phyloP scores from a whole-genome alignment of 1,284 basidiomycete genomes.

The Amylostereum areolatum region DNA sequence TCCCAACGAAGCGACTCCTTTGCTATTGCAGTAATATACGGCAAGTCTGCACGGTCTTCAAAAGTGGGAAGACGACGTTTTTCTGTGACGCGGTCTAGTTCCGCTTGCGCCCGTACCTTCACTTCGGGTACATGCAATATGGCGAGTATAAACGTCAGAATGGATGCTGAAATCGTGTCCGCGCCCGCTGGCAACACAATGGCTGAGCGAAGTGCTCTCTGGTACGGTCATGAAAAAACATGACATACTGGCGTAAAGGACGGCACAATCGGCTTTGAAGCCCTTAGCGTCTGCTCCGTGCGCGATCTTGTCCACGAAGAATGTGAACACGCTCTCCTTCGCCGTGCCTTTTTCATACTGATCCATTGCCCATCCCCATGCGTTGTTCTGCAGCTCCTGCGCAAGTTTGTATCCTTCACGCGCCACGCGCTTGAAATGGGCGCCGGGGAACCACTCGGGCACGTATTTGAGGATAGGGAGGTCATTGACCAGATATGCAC shows the following conservation, averaged over 20 bases:
- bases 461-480: conserved; percentile 5
- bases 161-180: background rate
- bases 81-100: conserved; percentile 22
- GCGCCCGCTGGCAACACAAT: background rate
- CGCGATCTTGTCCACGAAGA: background rate
- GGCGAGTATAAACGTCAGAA: conserved; percentile 15
- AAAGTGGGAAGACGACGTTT: conserved; percentile 20
- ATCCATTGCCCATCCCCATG: background rate
- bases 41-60: conserved; percentile 17
- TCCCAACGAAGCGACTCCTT: conserved; percentile 24
- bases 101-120: conserved; percentile 18
- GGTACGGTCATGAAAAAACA: no score
- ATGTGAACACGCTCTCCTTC: background rate
- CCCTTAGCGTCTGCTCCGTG: conserved; percentile 8
- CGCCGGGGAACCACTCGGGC: conserved; percentile 10
- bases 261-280: conserved; percentile 14
- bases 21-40: conserved; percentile 20
- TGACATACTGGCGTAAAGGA: no score
- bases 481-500: background rate
- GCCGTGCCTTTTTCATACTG: background rate
- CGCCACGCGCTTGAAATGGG: conserved; percentile 3
- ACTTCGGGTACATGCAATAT: conserved; percentile 20
- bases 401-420: background rate
- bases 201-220: no score
- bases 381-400: background rate